A percentile compares a stretch with the other conserved stretches of the same genome.
These are phyloP conservation scores for Stentor roeselii DNA, from an alignment of 73 alveolate genomes.

Conservation along the genomic window DNA sequence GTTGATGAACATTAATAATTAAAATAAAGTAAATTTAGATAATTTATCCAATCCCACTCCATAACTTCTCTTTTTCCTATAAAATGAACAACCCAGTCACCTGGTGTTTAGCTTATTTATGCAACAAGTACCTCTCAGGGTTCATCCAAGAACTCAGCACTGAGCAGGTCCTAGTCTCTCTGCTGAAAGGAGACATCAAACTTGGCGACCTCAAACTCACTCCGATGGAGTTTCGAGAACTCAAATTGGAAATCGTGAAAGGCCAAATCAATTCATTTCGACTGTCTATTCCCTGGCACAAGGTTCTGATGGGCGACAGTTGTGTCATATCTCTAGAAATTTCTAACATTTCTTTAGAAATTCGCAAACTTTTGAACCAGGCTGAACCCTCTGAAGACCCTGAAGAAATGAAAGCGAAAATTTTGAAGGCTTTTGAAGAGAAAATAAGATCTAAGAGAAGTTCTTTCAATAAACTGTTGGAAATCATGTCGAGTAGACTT, in stretches of 20 bases:
- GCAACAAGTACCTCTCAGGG: conserved; percentile 1
- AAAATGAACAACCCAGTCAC: conserved; percentile 15
- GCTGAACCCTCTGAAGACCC: not conserved
- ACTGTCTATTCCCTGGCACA: not conserved
- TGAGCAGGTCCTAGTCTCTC: not conserved
- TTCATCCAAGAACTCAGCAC: not conserved
- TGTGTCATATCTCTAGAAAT: not conserved
- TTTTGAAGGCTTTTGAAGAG: conserved; percentile 14
- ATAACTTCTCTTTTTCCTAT: no score
- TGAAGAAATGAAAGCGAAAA: not conserved
- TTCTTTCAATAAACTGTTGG: not conserved
- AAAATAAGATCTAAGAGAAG: not conserved
- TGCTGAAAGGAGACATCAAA: not conserved
- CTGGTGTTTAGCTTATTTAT: conserved; percentile 10
- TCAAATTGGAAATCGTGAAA: not conserved
- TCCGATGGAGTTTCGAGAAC: not conserved
- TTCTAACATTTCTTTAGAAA: not conserved
- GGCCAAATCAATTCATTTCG: conserved; percentile 7
- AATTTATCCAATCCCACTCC: no score
- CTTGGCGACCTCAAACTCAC: not conserved
- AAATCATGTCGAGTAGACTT: not conserved
- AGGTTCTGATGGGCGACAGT: conserved; percentile 4
- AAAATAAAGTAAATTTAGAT: no score
- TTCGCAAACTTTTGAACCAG: not conserved
- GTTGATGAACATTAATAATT: not conserved